A percentile compares a stretch with the other conserved stretches of the same genome.
These are phyloP conservation scores for Ramalina intermedia DNA, from an alignment of 495 filamentous ascomycete genomes.

Conservation along the genomic window DNA sequence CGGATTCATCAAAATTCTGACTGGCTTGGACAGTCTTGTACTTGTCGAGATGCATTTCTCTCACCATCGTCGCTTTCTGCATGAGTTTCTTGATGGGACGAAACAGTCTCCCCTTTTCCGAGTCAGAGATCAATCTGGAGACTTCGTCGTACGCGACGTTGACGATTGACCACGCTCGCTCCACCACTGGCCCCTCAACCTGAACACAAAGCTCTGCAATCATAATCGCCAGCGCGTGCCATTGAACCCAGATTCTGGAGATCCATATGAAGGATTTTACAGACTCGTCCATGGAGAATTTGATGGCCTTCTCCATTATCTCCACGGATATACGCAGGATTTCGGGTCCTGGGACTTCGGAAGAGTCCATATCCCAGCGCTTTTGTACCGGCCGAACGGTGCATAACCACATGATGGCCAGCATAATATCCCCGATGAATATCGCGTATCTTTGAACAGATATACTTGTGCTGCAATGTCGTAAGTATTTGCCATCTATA, in stretches of 20 bases:
- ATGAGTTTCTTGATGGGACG: slow-evolving; percentile 58
- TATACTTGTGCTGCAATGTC: not conserved
- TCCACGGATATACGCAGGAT: slow-evolving; percentile 2
- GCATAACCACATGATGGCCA: not conserved
- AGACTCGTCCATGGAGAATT: slow-evolving; percentile 1
- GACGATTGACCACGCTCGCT: slow-evolving; percentile 68
- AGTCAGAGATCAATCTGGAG: slow-evolving; percentile 33
- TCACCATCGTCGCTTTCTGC: slow-evolving; percentile 21
- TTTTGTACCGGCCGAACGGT: not conserved
- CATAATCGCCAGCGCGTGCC: slow-evolving; percentile 30
- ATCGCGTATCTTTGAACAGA: not conserved
- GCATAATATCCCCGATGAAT: not conserved
- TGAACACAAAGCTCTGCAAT: slow-evolving; percentile 64
- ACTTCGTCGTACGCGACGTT: slow-evolving; percentile 40
- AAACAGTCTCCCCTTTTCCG: slow-evolving; percentile 55
- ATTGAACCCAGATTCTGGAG: slow-evolving; percentile 26
- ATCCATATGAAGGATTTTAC: slow-evolving; percentile 23
- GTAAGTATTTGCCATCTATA: slow-evolving; percentile 2
- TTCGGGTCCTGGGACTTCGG: not conserved
- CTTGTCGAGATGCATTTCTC: slow-evolving; percentile 6
- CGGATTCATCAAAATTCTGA: no score
- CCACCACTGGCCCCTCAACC: slow-evolving; percentile 49
- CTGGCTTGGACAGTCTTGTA: no score
- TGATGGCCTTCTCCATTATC: slow-evolving; percentile 1
- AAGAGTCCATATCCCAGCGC: not conserved